Conservation (phyloP, 331 rosid species). For the Arachis monticola region DNA sequence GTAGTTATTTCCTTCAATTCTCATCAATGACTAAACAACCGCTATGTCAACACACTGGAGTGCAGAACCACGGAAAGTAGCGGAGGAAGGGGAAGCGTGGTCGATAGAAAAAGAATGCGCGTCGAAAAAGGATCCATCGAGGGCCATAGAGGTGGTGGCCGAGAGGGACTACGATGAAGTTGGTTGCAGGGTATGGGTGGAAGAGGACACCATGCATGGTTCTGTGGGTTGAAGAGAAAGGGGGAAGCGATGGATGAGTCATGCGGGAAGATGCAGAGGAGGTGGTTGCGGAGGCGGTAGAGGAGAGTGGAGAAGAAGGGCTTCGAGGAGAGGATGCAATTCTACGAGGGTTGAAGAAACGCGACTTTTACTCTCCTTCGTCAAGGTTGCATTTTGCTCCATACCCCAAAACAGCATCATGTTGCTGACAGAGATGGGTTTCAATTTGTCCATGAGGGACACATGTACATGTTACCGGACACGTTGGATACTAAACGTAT, state of each 20-base stretch:
- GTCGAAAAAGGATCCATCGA: conserved; percentile 88
- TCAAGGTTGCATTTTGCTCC: no score
- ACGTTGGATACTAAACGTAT: no score
- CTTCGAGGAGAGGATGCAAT: conserved; percentile 57
- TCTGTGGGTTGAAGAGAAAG: conserved; percentile 68
- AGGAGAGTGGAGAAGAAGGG: conserved; percentile 52
- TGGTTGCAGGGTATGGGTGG: conserved; percentile 82
- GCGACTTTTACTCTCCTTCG: no score
- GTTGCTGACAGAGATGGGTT: no score
- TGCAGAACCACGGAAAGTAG: conserved; percentile 44
- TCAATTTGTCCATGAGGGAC: no score
- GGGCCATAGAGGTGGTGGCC: conserved; percentile 61
- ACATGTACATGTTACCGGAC: no score
- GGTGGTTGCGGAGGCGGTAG: conserved; percentile 39
- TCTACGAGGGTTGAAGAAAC: conserved; percentile 50
- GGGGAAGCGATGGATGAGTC: conserved; percentile 70
- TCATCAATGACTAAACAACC: background rate
- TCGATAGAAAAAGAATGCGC: conserved; percentile 83
- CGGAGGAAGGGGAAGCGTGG: conserved; percentile 66
- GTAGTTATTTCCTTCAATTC: no score
- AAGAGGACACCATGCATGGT: conserved; percentile 76
- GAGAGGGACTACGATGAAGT: conserved; percentile 65
- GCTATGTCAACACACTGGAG: background rate
- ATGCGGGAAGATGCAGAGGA: conserved; percentile 78
- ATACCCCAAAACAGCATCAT: no score